A percentile compares a stretch with the other conserved stretches of the same genome.
Conservation (phyloP, 306 rosid species). For the Vigna mungo region DNA sequence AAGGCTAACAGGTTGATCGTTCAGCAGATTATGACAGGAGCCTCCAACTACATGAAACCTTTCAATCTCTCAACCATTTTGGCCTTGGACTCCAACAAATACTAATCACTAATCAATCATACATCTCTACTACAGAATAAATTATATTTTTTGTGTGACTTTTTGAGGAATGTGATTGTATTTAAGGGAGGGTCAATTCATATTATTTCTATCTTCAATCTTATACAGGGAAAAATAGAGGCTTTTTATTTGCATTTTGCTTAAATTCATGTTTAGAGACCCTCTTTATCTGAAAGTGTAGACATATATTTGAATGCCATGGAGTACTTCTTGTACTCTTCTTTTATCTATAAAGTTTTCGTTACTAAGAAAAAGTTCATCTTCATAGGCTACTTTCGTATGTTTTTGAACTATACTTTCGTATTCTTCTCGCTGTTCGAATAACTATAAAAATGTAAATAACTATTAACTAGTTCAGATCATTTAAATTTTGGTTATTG, state of each 20-base stretch:
- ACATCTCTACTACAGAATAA: neutral
- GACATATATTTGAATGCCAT: neutral
- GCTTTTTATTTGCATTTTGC: neutral
- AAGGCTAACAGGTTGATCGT: slow-evolving; percentile 58
- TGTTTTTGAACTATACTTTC: too few relatives aligned
- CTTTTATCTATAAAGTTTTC: neutral
- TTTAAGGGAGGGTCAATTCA: neutral
- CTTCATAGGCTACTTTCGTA: too few relatives aligned
- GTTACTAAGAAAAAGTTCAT: too few relatives aligned
- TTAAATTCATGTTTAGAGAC: neutral
- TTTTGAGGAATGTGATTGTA: neutral
- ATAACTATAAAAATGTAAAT: too few relatives aligned
- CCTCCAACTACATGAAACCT: slow-evolving; percentile 54
- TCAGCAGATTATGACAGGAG: slow-evolving; percentile 51
- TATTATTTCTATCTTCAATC: neutral
- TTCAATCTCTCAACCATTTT: slow-evolving; percentile 63
- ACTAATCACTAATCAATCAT: neutral
- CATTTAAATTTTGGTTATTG: too few relatives aligned
- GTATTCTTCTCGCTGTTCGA: too few relatives aligned
- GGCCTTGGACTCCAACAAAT: slow-evolving; percentile 50
- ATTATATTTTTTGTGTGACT: neutral
- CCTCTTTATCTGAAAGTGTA: too few relatives aligned
- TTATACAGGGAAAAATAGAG: neutral
- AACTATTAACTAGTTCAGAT: too few relatives aligned
- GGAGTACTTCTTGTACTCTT: neutral